Conservation (phyloP, 1,284 basidiomycete species). For the Heterobasidion parviporum region DNA sequence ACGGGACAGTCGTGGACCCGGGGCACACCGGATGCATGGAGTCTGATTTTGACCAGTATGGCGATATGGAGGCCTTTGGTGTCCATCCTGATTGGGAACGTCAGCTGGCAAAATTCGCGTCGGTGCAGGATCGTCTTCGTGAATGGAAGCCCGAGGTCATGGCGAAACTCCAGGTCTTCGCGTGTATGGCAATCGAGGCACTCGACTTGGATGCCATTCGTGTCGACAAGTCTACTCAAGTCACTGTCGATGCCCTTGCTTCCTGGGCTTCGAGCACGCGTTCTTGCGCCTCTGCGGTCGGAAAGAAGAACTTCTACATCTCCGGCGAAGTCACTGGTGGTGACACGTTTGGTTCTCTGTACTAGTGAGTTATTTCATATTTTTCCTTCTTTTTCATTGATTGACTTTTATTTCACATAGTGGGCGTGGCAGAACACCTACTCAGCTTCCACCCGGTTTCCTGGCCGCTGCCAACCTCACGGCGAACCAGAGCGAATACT, state of each 20-base stretch:
- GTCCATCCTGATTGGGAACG: slow-evolving; percentile 91
- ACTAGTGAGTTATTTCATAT: slow-evolving; percentile 46
- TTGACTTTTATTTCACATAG: slow-evolving; percentile 25
- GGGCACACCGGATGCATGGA: slow-evolving; percentile 61
- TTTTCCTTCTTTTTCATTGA: background rate
- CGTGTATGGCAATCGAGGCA: slow-evolving; percentile 78
- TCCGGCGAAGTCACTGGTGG: slow-evolving; percentile 93
- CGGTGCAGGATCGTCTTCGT: slow-evolving; percentile 87
- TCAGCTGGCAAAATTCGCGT: slow-evolving; percentile 89
- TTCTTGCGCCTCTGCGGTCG: slow-evolving; percentile 58
- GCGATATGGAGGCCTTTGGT: slow-evolving; percentile 94
- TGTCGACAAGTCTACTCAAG: slow-evolving; percentile 89
- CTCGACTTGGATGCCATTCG: slow-evolving; percentile 89
- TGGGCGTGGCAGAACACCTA: slow-evolving; percentile 79
- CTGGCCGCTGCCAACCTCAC: slow-evolving; percentile 62
- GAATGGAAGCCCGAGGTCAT: slow-evolving; percentile 80
- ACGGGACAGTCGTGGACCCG: slow-evolving; percentile 55
- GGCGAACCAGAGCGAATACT: slow-evolving; percentile 56
- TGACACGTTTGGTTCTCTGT: slow-evolving; percentile 81
- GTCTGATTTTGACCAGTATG: slow-evolving; percentile 89
- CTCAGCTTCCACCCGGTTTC: slow-evolving; percentile 57
- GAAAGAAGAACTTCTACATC: slow-evolving; percentile 85
- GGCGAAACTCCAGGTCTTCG: slow-evolving; percentile 67
- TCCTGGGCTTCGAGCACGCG: slow-evolving; percentile 69
- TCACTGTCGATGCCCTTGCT: slow-evolving; percentile 75